These are phyloP conservation scores for Phytophthora sp. DNA, from an alignment of 352 stramenopile species.

Conservation along the genomic window DNA sequence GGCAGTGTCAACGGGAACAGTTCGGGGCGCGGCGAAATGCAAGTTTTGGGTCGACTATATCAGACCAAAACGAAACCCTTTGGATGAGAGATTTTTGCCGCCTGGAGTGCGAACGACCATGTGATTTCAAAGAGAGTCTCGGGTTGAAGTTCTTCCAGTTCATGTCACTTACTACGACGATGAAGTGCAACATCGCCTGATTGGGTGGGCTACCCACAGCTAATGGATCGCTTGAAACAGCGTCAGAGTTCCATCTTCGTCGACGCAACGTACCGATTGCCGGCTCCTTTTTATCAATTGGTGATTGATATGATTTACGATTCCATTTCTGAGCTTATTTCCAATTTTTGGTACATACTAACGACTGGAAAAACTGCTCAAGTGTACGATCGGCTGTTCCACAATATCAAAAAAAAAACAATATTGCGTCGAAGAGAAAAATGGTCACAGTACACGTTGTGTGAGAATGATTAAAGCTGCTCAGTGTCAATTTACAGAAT, in stretches of 20 bases:
- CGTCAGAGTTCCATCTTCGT: conserved; percentile 4
- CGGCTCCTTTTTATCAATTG: conserved; percentile 11
- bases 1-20: not conserved
- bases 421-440: not conserved
- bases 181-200: conserved; percentile 3
- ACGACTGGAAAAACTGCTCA: conserved; percentile 6
- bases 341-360: conserved; percentile 8
- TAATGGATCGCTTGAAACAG: conserved; percentile 10
- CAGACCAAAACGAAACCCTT: not conserved
- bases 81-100: conserved; percentile 8
- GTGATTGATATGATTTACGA: conserved; percentile 7
- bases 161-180: conserved; percentile 19
- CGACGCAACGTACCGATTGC: conserved; percentile 12
- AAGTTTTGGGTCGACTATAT: conserved; percentile 8
- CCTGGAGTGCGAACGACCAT: not conserved
- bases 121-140: not conserved
- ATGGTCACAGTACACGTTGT: not conserved
- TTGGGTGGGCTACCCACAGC: conserved; percentile 6
- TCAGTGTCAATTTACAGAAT: too few relatives aligned
- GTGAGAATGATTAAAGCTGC: conserved; percentile 7
- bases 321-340: conserved; percentile 8
- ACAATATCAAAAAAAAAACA: too few relatives aligned
- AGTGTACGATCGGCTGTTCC: conserved; percentile 1
- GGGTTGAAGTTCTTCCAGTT: conserved; percentile 15
- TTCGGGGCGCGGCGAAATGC: not conserved